Percentiles rank a stretch among this genome's conserved stretches.
Conservation (phyloP, 148 eudicot genomes). For the Linanthus parryae region DNA sequence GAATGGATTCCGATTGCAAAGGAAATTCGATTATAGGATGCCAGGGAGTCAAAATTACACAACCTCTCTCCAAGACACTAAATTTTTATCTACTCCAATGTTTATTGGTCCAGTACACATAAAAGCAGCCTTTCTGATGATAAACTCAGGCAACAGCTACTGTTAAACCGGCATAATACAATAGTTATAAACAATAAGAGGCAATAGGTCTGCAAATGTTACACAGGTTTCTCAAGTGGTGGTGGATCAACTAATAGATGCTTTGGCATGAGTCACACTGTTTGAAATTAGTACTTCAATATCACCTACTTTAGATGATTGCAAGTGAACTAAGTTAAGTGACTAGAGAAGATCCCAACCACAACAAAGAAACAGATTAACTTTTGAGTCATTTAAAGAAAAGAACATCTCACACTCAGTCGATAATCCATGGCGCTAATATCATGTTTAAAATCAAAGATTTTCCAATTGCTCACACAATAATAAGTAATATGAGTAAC, state of each 20-base stretch:
- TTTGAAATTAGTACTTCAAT: neutral
- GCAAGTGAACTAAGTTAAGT: neutral
- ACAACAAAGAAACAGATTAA: neutral
- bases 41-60: too few species aligned
- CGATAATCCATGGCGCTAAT: neutral
- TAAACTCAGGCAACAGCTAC: too few species aligned
- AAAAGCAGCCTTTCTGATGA: too few species aligned
- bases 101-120: too few species aligned
- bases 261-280: neutral
- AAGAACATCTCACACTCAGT: neutral
- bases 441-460: neutral
- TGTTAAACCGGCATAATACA: too few species aligned
- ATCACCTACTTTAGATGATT: neutral
- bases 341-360: neutral
- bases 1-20: too few species aligned
- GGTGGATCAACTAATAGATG: neutral
- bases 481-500: neutral
- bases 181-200: too few species aligned
- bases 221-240: too few species aligned
- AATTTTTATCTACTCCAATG: too few species aligned
- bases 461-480: neutral
- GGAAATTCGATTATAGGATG: too few species aligned
- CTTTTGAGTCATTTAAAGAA: neutral
- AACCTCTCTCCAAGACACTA: too few species aligned
- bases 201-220: too few species aligned